Conservation (phyloP, 768 basidiomycete genomes). For the Rhodosporidiobolus sp. region DNA sequence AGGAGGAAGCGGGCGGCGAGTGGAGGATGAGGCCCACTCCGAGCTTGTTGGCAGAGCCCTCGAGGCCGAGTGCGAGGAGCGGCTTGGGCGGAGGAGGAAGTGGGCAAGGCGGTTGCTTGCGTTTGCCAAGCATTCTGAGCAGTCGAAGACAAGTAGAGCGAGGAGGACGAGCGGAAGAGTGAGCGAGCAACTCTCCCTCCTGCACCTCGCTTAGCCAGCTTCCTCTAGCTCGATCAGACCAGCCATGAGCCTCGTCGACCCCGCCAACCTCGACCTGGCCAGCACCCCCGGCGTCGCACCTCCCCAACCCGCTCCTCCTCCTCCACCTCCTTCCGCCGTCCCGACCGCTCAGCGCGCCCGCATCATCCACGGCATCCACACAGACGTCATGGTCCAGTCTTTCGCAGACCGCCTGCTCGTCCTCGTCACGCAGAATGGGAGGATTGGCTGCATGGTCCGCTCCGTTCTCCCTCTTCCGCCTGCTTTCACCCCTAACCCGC, state of each 20-base stretch:
- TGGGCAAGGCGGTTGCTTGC: conserved; percentile 15
- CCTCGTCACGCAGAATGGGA: conserved; percentile 84
- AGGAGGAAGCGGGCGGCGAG: conserved; percentile 48
- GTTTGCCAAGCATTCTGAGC: conserved; percentile 2
- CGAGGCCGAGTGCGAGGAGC: conserved; percentile 82
- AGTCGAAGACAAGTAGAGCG: not conserved
- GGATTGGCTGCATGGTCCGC: conserved; percentile 79
- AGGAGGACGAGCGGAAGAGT: not conserved
- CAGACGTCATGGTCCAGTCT: conserved; percentile 72
- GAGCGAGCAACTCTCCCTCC: not conserved
- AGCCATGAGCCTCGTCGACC: conserved; percentile 26
- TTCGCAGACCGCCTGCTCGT: conserved; percentile 79
- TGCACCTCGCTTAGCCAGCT: no score
- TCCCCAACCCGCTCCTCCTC: not conserved
- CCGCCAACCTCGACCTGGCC: conserved; percentile 31
- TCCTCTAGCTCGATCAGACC: no score
- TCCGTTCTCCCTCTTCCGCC: not conserved
- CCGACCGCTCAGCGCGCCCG: conserved; percentile 58
- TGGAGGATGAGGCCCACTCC: conserved; percentile 91
- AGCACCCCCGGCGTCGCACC: conserved; percentile 3
- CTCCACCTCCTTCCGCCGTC: conserved; percentile 39
- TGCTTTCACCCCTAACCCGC: not conserved
- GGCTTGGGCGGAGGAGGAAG: conserved; percentile 18
- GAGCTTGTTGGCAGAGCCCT: conserved; percentile 97
- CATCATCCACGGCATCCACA: conserved; percentile 59